Base-by-base conservation (phyloP, 345 rosid species). In the Hevea brasiliensis region DNA sequence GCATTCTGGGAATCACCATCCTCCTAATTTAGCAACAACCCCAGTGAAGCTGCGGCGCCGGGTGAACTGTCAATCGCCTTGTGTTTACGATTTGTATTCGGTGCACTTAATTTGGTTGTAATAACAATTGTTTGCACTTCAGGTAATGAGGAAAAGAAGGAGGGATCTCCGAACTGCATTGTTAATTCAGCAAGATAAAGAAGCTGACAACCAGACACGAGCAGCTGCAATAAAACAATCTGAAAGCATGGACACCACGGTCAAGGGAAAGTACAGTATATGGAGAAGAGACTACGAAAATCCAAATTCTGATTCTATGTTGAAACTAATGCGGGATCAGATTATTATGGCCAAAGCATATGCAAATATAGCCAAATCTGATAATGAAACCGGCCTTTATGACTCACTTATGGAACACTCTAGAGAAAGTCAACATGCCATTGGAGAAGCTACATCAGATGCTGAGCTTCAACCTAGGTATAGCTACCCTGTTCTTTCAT, bases 321-420 rank as follows among this genome's bases (percentile, higher is more conserved):
- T 93, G 85, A 93, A 88, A 77, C 94, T 95, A 72, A 93, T 93
- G 92, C 87, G 94, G 44, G 98, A 95, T 87, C 99, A 95, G 87
- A 86, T 93, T 76, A 91, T 92, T 71, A 89, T 93, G 98, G 96
- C 94, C 26, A 92, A 91, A 83, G 96, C 93, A 57, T 93, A 95
- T 87, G 93, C 98, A 72, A 85, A 89, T 70, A 84, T 93, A 69
- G 98, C 98, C 78, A 90, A 84, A 80, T 84, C 93, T 17, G 87
- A 84, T 76, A 88, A 90, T 70, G 85, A 88, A 62, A 84, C 73
- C 70, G 70, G 44, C 56, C 89, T 93, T 45, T 91, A 86, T 56
- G 71, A 74, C 69, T 85, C 90, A 74, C 89, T 91, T 77, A 80
- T 86, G 82, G 81, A 88, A 77, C 86, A 83, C 62, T 77, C 80